These are phyloP conservation scores for Penicillium sp. DNA, from an alignment of 2,329 filamentous ascomycete species.

Conservation along the genomic window DNA sequence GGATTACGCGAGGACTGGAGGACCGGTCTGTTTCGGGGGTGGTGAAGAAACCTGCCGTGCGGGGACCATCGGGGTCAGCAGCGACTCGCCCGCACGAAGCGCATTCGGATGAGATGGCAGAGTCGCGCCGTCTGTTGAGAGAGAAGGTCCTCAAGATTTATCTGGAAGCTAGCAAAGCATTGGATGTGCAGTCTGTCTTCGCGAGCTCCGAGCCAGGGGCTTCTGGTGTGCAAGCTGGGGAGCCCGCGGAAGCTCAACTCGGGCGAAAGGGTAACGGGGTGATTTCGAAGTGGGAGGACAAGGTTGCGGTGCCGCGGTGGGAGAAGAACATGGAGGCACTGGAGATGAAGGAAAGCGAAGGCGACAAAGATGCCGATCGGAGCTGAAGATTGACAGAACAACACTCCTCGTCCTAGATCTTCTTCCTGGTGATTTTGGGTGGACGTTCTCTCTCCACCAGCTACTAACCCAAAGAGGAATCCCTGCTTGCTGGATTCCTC, in stretches of 20 bases:
- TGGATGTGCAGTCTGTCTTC: slow-evolving; percentile 67
- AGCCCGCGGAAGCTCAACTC: slow-evolving; percentile 36
- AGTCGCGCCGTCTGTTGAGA: slow-evolving; percentile 43
- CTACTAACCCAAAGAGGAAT: slow-evolving; percentile 8
- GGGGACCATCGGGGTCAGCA: slow-evolving; percentile 20
- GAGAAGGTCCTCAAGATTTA: slow-evolving; percentile 41
- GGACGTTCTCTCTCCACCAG: not conserved
- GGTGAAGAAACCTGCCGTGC: slow-evolving; percentile 32
- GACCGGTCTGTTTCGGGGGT: slow-evolving; percentile 30
- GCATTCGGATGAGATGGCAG: not conserved
- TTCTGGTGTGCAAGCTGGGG: slow-evolving; percentile 14
- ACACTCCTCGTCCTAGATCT: not conserved
- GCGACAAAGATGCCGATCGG: slow-evolving; percentile 23
- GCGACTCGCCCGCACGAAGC: not conserved
- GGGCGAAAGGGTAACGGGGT: slow-evolving; percentile 36
- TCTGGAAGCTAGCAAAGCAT: slow-evolving; percentile 58
- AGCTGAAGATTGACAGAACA: slow-evolving; percentile 24
- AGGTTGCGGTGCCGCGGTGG: slow-evolving; percentile 40
- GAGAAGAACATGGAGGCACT: slow-evolving; percentile 45
- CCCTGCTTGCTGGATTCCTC: slow-evolving; percentile 6
- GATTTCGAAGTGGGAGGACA: slow-evolving; percentile 38
- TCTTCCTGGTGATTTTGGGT: not conserved
- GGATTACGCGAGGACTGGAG: slow-evolving; percentile 55
- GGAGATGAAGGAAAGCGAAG: slow-evolving; percentile 36
- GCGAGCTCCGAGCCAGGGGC: slow-evolving; percentile 46